Evolutionary conservation across 2,329 filamentous ascomycete species (phyloP), one percentile per base, ranked within the genome.

Genomic region (Cladosporium phlei): DNA sequence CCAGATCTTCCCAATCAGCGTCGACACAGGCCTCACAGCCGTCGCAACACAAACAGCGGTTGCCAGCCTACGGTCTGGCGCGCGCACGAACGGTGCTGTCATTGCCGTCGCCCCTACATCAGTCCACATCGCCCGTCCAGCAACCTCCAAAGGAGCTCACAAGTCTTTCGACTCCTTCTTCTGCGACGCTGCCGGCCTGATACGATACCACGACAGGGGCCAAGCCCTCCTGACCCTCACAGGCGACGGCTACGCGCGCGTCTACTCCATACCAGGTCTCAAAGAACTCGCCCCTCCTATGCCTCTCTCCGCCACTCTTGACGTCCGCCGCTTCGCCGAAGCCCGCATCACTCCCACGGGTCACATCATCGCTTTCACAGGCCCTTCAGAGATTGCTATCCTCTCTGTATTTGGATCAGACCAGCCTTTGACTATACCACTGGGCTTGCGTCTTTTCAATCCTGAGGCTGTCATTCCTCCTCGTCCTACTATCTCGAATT

Each of bases 401-500:
- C 69, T 95, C n/a, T 85, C 88, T 50, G 79, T 89, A 10, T 97
- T 89, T 82, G 91, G 90, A 11, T 79, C 80, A 1, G 87, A 86
- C 3, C 73, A 82, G 51, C 67, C 73, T 21, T 69, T 87, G 51
- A 64, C 66, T 27, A 20, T 38, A 9, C 54, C 52, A n/a, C 67
- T 62, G 33, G 70, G 71, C 12, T 70, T 79, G n/a, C 80, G 74
- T 6, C 74, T 98, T 3, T 80, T 87, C 66, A 95, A 97, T 62
- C 82, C 86, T 0, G 75, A 86, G 48, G 77, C 87, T 1, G 62
- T 78, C 12, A 77, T 86, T 17, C 91, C 90, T 2, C 77, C 88
- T 10, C 81, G 93, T 2, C 93, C 93, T 1, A 95, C 89, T 0
- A 98, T 98, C 50, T 94, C 87, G 16, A 95, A 94, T 59, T 69